Conservation (phyloP, 2,329 filamentous ascomycete species). For the Diaporthe caulivora region DNA sequence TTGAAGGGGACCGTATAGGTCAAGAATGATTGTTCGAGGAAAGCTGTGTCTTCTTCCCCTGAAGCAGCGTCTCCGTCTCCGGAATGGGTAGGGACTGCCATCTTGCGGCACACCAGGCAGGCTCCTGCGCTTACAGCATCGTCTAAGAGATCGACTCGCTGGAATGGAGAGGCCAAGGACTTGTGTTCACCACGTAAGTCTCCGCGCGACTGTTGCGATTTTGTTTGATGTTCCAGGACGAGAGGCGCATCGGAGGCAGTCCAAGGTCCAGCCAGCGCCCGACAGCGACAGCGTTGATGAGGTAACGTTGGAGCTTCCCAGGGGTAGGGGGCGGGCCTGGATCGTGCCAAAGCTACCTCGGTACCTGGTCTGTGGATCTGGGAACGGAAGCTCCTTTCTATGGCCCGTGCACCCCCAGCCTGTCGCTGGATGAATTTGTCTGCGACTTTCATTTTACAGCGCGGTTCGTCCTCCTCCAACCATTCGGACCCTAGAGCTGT, state of each 20-base stretch:
- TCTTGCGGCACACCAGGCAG: conserved; percentile 40
- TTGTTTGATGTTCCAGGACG: conserved; percentile 10
- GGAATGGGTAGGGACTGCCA: conserved; percentile 47
- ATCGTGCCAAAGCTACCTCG: background rate
- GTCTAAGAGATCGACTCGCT: background rate
- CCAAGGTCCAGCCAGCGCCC: conserved; percentile 9
- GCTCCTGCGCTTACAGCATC: conserved; percentile 32
- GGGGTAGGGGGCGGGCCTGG: background rate
- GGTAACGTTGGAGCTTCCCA: conserved; percentile 15
- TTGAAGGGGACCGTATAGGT: conserved; percentile 71
- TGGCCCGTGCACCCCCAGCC: conserved; percentile 21
- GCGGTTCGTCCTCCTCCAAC: background rate
- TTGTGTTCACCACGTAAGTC: background rate
- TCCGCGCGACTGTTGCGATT: background rate
- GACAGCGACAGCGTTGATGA: background rate
- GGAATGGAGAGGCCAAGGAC: background rate
- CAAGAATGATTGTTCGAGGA: conserved; percentile 70
- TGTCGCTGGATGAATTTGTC: conserved; percentile 21
- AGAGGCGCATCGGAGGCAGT: background rate
- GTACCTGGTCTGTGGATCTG: conserved; percentile 17
- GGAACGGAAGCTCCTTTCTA: conserved; percentile 23
- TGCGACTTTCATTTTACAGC: conserved; percentile 9
- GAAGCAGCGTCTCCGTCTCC: conserved; percentile 45
- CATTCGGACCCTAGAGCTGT: background rate
- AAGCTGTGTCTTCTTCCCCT: conserved; percentile 53